Evolutionary conservation across 2,329 filamentous ascomycete genomes (phyloP), one percentile per base, ranked within the genome.

Genomic region (Nemania diffusa): DNA sequence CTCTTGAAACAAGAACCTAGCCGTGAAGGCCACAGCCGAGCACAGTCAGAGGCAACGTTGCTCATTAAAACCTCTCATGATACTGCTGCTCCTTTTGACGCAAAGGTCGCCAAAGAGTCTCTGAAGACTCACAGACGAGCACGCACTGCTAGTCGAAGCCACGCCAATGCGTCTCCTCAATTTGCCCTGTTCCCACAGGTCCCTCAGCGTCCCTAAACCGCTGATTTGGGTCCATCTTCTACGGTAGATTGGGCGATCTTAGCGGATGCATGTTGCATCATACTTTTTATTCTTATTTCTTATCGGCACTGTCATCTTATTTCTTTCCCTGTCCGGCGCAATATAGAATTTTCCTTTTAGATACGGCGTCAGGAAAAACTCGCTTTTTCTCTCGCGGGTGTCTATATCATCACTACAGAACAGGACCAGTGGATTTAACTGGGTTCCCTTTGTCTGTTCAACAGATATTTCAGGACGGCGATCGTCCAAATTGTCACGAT

Each of bases 101-200:
- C 57, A 1, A 72, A 71, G 44, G 17, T 27, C 11, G 42, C 68
- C 5, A 70, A 71, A 27, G 72, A 75, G 63, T 51, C 71, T 1
- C 22, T 70, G 5, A 76, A 72, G 69, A 72, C 68, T 48, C 75
- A 76, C 13, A 69, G 75, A n/a, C 72, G 77, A 34, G 76, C 77
- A n/a, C 73, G 76, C 34, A 78, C 77, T 29, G 77, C 71, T 29
- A 78, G 77, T 60, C 71, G 74, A 15, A 78, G 75, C 69, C 74
- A 75, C 64, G 59, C 74, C 57, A 69, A 69, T 15, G 65, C 69
- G 6, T 71, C 74, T 26, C 76, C 75, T 17, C 73, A 76, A 62
- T 73, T 78, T 27, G 73, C 73, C 5, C 72, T 78, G n/a, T 78
- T 78, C 69, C 77, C 76, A 7, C 68, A 69, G 32, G 55, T 74